A percentile compares a stretch with the other conserved stretches of the same genome.
phyloP scores from a whole-genome alignment of 1,284 basidiomycete species.

The Anthracocystis panici-leucophaei region DNA sequence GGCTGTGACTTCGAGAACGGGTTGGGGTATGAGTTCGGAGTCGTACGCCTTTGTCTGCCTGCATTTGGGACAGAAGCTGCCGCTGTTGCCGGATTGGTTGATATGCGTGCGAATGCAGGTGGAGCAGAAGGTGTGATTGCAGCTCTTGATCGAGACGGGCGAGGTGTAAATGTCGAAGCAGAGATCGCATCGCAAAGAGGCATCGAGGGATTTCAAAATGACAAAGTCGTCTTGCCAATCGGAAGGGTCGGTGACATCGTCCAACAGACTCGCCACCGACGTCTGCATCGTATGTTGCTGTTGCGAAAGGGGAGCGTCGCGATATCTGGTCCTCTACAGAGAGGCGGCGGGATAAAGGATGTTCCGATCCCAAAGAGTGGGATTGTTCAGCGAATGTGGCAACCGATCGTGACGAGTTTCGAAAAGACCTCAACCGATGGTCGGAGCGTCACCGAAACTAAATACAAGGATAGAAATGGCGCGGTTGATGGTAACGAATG shows the following conservation, averaged over 20 bases:
- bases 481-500: neutral
- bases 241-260: slow-evolving; percentile 61
- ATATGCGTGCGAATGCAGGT: slow-evolving; percentile 66
- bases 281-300: slow-evolving; percentile 8
- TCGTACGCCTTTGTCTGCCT: slow-evolving; percentile 66
- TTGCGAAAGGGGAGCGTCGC: neutral
- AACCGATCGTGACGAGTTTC: too few relatives aligned
- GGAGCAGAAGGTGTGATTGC: slow-evolving; percentile 65
- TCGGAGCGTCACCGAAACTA: neutral
- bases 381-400: neutral
- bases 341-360: neutral
- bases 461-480: too few relatives aligned
- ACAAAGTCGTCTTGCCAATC: slow-evolving; percentile 61
- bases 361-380: neutral
- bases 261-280: slow-evolving; percentile 32
- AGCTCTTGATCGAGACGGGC: slow-evolving; percentile 63
- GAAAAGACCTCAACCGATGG: neutral
- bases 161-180: slow-evolving; percentile 66
- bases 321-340: too few relatives aligned
- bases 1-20: slow-evolving; percentile 58
- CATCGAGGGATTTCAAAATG: slow-evolving; percentile 56
- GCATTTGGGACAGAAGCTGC: slow-evolving; percentile 66
- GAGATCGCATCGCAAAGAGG: slow-evolving; percentile 60
- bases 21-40: slow-evolving; percentile 58
- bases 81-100: slow-evolving; percentile 61